phyloP scores from a whole-genome alignment of 768 basidiomycete genomes.

The Mrakia gelida region DNA sequence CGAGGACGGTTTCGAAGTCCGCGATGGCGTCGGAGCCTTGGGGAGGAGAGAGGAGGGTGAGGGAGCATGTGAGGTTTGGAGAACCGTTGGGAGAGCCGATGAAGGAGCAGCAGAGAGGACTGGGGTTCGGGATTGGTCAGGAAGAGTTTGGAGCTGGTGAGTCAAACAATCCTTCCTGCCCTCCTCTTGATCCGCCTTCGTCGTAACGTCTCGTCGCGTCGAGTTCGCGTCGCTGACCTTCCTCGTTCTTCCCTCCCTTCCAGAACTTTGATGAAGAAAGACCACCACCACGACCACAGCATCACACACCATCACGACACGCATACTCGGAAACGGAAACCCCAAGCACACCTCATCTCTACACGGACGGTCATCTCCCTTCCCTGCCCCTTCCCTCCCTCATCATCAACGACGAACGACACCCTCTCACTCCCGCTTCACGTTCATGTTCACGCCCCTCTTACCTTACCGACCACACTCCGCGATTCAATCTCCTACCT shows the following conservation, averaged over 20 bases:
- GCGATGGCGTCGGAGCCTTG: slow-evolving; percentile 10
- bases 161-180: not conserved
- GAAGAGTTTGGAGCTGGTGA: slow-evolving; percentile 12
- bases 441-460: not conserved
- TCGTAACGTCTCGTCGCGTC: too few species aligned
- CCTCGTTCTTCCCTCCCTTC: not conserved
- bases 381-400: not conserved
- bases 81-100: slow-evolving; percentile 17
- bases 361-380: not conserved
- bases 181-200: not conserved
- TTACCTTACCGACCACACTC: not conserved
- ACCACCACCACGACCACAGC: not conserved
- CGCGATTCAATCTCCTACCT: not conserved
- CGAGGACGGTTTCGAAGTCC: not conserved
- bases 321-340: not conserved
- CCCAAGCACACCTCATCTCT: not conserved
- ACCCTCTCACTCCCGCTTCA: not conserved
- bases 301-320: not conserved
- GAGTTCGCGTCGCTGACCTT: not conserved
- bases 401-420: not conserved
- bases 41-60: slow-evolving; percentile 7
- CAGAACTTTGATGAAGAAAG: slow-evolving; percentile 8
- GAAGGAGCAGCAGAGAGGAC: slow-evolving; percentile 5
- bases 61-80: slow-evolving; percentile 28
- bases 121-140: not conserved